A percentile compares a stretch with the other conserved stretches of the same genome.
Conservation (phyloP, 2,329 filamentous ascomycete genomes). For the Beauveria pseudobassiana region DNA sequence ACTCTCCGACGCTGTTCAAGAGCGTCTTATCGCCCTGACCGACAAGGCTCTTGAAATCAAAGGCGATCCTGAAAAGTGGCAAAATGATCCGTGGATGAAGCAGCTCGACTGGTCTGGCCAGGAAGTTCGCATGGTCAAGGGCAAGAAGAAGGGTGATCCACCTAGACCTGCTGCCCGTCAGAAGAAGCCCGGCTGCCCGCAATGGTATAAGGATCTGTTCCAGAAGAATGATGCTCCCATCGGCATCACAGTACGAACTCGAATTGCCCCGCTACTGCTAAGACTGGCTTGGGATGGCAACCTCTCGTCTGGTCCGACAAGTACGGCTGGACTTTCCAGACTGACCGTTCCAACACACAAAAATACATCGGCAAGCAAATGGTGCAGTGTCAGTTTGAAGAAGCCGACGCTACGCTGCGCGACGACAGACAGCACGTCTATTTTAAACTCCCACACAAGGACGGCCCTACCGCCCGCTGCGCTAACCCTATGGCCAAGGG, state of each 20-base stretch:
- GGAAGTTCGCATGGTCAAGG: conserved; percentile 84
- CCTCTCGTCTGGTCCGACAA: conserved; percentile 86
- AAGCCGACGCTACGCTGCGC: conserved; percentile 56
- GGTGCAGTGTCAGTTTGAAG: conserved; percentile 70
- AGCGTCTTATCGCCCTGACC: conserved; percentile 65
- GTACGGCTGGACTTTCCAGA: conserved; percentile 87
- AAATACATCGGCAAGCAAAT: conserved; percentile 68
- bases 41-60: conserved; percentile 72
- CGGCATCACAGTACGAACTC: conserved; percentile 73
- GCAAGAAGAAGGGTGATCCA: conserved; percentile 77
- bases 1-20: conserved; percentile 68
- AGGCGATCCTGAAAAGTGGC: conserved; percentile 59
- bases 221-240: conserved; percentile 60
- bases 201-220: conserved; percentile 94
- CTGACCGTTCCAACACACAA: conserved; percentile 51
- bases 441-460: conserved; percentile 94
- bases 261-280: conserved; percentile 78
- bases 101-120: conserved; percentile 96
- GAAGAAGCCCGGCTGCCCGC: conserved; percentile 89
- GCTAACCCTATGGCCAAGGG: conserved; percentile 83
- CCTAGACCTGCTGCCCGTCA: conserved; percentile 72
- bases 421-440: conserved; percentile 62
- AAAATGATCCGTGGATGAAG: conserved; percentile 78
- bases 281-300: conserved; percentile 82
- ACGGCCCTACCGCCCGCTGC: conserved; percentile 79